Evolutionary conservation across 306 rosid species (phyloP).

Genomic region (Dryas octopetala): DNA sequence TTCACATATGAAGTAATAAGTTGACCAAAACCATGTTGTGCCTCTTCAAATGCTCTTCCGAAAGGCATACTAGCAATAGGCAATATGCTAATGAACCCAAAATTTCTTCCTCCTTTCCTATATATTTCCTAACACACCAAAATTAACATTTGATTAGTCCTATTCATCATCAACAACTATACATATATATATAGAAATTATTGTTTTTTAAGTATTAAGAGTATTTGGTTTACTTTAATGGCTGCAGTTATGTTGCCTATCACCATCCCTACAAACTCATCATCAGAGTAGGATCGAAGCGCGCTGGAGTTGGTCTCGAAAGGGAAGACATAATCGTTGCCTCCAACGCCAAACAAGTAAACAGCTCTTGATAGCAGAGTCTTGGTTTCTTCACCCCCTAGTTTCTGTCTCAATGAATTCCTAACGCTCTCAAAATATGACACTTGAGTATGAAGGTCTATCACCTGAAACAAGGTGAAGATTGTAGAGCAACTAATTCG

Average conservation of each 20-base stretch:
- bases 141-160: neutral
- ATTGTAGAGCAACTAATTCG: too few species aligned
- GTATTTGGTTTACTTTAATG: conserved; percentile 25
- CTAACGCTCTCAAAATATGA: conserved; percentile 26
- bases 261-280: conserved; percentile 30
- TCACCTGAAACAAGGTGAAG: conserved; percentile 23
- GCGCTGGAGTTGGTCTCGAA: conserved; percentile 16
- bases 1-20: neutral
- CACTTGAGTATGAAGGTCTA: conserved; percentile 33
- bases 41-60: neutral
- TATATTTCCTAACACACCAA: conserved; percentile 22
- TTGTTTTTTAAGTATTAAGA: too few species aligned
- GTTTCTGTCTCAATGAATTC: conserved; percentile 11
- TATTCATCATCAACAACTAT: neutral
- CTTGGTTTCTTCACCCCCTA: conserved; percentile 24
- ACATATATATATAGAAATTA: neutral
- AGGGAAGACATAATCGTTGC: conserved; percentile 22
- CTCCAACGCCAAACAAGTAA: conserved; percentile 36
- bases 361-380: conserved; percentile 28
- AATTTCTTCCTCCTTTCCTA: conserved; percentile 35
- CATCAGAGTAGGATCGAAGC: neutral
- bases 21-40: neutral
- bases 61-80: conserved; percentile 23
- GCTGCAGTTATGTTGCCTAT: conserved; percentile 32
- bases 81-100: conserved; percentile 12